These are phyloP conservation scores for Begonia loranthoides DNA, from an alignment of 306 rosid species.

Conservation along the genomic window DNA sequence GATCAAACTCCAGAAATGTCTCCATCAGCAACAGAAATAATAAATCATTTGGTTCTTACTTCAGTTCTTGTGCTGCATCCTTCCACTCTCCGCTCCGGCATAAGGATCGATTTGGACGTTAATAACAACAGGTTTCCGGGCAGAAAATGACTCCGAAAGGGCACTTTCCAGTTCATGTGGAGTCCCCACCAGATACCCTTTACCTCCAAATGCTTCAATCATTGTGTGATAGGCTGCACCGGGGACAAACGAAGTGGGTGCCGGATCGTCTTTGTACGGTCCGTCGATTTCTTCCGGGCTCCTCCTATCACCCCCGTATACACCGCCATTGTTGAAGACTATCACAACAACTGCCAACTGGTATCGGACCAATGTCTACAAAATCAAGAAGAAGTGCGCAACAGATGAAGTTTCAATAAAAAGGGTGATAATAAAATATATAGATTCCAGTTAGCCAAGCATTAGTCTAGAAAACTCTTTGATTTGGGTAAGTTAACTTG, in stretches of 20 bases:
- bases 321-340: slow-evolving; percentile 91
- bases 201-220: slow-evolving; percentile 98
- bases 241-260: slow-evolving; percentile 83
- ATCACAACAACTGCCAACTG: slow-evolving; percentile 80
- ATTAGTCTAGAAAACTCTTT: too few species aligned
- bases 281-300: slow-evolving; percentile 61
- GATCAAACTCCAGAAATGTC: too few species aligned
- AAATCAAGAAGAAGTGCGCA: slow-evolving; percentile 6
- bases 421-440: too few species aligned
- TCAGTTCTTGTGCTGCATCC: slow-evolving; percentile 90
- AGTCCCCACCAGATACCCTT: slow-evolving; percentile 62
- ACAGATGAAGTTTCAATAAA: too few species aligned
- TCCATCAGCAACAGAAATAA: too few species aligned
- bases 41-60: neutral
- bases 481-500: too few species aligned
- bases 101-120: slow-evolving; percentile 75
- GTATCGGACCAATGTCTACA: slow-evolving; percentile 89
- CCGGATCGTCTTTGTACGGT: slow-evolving; percentile 82
- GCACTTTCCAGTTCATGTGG: slow-evolving; percentile 76
- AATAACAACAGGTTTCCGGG: slow-evolving; percentile 67
- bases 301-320: slow-evolving; percentile 62
- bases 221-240: slow-evolving; percentile 60
- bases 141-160: slow-evolving; percentile 62
- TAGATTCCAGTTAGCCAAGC: too few species aligned
- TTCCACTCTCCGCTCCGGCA: slow-evolving; percentile 94